Evolutionary conservation across 352 stramenopile species (phyloP), one percentile per base, ranked within the genome.

Genomic region (Pythium biforme): DNA sequence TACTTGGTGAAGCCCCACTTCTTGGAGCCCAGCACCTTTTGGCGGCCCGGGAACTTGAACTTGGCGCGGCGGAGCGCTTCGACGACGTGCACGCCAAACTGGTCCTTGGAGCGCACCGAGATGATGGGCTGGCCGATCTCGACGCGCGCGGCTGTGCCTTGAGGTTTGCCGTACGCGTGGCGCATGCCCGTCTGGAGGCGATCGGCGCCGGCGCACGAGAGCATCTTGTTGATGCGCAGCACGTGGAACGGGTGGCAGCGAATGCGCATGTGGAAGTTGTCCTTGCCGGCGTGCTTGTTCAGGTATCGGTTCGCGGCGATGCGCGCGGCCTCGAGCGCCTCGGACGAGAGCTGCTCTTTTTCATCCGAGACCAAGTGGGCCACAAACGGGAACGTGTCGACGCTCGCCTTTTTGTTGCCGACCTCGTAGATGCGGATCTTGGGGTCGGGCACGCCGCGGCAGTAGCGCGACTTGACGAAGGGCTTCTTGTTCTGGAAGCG

Each of bases 401-500:
- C 97, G 34, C 88, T 91, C 41, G 97, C 96, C 77, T 97, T 98
- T 84, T 99, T 99, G 88, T 97, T 97, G 69, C 98, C 98, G 40
- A 98, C 94, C 81, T 99, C 98, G 84, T 98, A 99, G 82, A 99
- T 99, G 63, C 95, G 89, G 81, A 99, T 99, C 88, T 94, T 94
- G 45, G 85, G 75, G 75, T 94, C 89, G 46, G 97, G 98, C 59
- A 99, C 98, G 95, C 98, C 98, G 86, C 98, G 96, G 79, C 97
- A 99, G 88, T 98, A 99, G 68, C 97, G 94, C 57, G 95, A 99
- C 92, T 99, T 99, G 86, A 99, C 99, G 90, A 99, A 99, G 53
- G 97, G 97, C 89, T 99, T 99, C 96, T 99, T 99, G 95, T 99
- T 99, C 85, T 99, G 96, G 94, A 99, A 99, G 79, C 97, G 96